These are phyloP conservation scores for Leccinum olivaceopallidum DNA, from an alignment of 768 basidiomycete genomes.

Conservation along the genomic window DNA sequence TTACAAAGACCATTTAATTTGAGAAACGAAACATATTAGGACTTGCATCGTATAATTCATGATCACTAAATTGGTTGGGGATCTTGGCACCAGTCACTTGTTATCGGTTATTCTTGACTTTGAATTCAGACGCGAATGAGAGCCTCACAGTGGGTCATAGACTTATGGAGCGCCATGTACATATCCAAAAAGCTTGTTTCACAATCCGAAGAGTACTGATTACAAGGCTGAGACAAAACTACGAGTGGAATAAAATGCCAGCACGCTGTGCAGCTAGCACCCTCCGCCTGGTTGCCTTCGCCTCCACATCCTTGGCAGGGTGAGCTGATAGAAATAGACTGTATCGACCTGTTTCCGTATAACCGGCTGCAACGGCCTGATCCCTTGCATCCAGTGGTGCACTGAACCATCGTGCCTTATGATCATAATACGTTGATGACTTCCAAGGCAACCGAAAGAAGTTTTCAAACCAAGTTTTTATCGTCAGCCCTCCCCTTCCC, in stretches of 20 bases:
- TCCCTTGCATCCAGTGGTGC: not conserved
- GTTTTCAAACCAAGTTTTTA: not conserved
- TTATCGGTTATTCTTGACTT: no score
- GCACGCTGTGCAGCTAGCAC: not conserved
- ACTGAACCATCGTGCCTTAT: not conserved
- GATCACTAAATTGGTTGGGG: no score
- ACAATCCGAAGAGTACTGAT: not conserved
- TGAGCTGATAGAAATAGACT: not conserved
- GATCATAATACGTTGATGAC: not conserved
- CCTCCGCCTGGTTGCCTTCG: not conserved
- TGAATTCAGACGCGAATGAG: no score
- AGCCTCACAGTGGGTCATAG: no score
- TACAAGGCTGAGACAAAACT: no score
- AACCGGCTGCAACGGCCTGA: not conserved
- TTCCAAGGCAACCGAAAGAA: not conserved
- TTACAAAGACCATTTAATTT: not conserved
- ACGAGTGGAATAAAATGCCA: no score
- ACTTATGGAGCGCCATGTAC: no score
- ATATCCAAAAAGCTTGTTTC: not conserved
- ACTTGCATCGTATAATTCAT: no score
- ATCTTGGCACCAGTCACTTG: no score
- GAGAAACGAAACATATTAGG: not conserved
- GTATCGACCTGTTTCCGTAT: not conserved
- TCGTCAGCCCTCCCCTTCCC: not conserved
- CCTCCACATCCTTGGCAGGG: not conserved